Conservation (phyloP, 139 green algal species). For the Haematococcus sp. region DNA sequence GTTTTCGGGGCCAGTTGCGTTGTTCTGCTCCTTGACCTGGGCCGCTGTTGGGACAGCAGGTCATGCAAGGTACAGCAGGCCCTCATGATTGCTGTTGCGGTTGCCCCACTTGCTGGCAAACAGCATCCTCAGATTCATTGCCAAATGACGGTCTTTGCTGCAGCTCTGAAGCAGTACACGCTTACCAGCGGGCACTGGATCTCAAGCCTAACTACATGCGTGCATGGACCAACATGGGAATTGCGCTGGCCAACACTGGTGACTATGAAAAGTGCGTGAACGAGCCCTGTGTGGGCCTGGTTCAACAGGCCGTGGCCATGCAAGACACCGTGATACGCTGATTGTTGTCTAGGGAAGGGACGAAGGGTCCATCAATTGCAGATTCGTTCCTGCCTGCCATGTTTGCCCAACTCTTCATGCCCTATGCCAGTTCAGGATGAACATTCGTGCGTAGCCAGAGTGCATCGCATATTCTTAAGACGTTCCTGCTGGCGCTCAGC, state of each 20-base stretch:
- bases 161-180: slow-evolving; percentile 24
- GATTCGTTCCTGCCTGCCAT: not conserved
- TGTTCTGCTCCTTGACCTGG: too few species aligned
- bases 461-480: too few species aligned
- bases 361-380: not conserved
- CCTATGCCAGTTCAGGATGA: too few species aligned
- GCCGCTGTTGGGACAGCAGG: too few species aligned
- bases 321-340: not conserved
- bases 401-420: not conserved
- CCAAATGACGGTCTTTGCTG: not conserved
- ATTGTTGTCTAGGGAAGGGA: too few species aligned
- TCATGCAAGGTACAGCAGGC: too few species aligned
- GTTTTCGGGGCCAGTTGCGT: too few species aligned
- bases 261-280: slow-evolving; percentile 65
- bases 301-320: not conserved
- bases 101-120: too few species aligned
- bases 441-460: too few species aligned
- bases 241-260: slow-evolving; percentile 86
- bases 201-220: slow-evolving; percentile 99
- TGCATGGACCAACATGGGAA: slow-evolving; percentile 99
- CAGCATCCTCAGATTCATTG: not conserved
- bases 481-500: too few species aligned
- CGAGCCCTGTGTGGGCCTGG: not conserved
- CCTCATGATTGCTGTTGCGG: too few species aligned
- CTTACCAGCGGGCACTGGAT: slow-evolving; percentile 74